phyloP scores from a whole-genome alignment of 2,329 filamentous ascomycete genomes.

The Fusarium sacchari region DNA sequence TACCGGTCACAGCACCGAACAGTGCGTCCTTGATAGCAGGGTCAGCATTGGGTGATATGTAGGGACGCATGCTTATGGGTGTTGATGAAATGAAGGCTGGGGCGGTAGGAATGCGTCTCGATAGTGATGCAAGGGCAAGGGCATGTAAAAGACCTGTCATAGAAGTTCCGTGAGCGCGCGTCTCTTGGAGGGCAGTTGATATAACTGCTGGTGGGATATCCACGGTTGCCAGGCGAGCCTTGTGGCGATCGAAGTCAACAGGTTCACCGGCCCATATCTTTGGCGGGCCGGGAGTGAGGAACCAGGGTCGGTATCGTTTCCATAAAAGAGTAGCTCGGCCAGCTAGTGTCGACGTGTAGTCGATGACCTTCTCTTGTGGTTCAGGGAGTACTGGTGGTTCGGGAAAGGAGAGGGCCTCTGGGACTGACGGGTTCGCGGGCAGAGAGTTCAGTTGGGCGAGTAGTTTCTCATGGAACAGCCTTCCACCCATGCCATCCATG shows the following conservation, averaged over 20 bases:
- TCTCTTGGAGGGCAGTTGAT: conserved; percentile 49
- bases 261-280: conserved; percentile 53
- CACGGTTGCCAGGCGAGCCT: conserved; percentile 51
- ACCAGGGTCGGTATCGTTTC: conserved; percentile 52
- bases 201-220: conserved; percentile 47
- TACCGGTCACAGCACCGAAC: conserved; percentile 53
- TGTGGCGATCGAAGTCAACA: conserved; percentile 49
- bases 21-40: conserved; percentile 48
- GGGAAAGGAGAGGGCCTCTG: conserved; percentile 42
- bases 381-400: conserved; percentile 48
- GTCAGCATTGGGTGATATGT: conserved; percentile 41
- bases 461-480: conserved; percentile 60
- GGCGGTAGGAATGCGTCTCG: conserved; percentile 50
- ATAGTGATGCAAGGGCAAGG: conserved; percentile 55
- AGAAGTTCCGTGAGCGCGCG: conserved; percentile 55
- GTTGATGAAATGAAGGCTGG: conserved; percentile 52
- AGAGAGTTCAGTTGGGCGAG: conserved; percentile 53
- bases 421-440: background rate
- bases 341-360: conserved; percentile 51
- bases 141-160: conserved; percentile 62
- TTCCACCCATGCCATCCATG: conserved; percentile 61
- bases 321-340: conserved; percentile 56
- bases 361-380: conserved; percentile 54
- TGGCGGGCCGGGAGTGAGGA: conserved; percentile 45
- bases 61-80: conserved; percentile 58